phyloP scores from a whole-genome alignment of 164 flowering plant genomes.

The Pachysandra terminalis region DNA sequence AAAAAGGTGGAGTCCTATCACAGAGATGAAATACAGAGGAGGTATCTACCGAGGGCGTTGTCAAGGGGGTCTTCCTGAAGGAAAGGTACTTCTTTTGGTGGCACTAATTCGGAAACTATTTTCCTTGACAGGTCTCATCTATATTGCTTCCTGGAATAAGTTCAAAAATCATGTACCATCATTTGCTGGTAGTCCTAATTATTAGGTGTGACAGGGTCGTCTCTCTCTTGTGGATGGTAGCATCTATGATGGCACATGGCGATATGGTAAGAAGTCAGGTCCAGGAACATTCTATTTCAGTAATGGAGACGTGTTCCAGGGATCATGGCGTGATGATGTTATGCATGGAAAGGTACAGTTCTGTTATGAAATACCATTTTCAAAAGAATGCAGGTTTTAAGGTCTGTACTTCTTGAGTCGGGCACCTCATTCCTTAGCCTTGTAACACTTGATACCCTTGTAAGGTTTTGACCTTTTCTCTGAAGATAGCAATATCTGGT shows the following conservation, averaged over 20 bases:
- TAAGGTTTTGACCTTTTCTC: too few relatives aligned
- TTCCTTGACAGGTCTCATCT: too few relatives aligned
- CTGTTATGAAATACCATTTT: too few relatives aligned
- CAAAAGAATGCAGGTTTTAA: too few relatives aligned
- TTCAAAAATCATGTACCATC: background rate
- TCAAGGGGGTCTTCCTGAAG: constrained; percentile 99
- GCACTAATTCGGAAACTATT: background rate
- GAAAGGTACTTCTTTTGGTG: constrained; percentile 57
- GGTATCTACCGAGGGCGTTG: constrained; percentile 73
- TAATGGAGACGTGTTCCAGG: constrained; percentile 93
- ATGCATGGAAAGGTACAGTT: constrained; percentile 88
- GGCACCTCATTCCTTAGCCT: too few relatives aligned
- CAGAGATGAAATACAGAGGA: constrained; percentile 81
- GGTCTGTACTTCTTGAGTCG: too few relatives aligned
- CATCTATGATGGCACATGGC: constrained; percentile 94
- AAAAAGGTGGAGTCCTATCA: constrained; percentile 70
- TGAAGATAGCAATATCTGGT: too few relatives aligned
- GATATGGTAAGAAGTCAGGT: constrained; percentile 83
- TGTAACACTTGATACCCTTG: too few relatives aligned
- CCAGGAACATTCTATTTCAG: constrained; percentile 71
- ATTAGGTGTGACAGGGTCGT: constrained; percentile 58
- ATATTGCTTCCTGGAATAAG: too few relatives aligned
- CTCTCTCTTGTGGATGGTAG: constrained; percentile 67
- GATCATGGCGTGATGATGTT: constrained; percentile 95
- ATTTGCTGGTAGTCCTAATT: constrained; percentile 1